Percentiles rank a stretch among this genome's conserved stretches.
Evolutionary conservation across 768 basidiomycete genomes (phyloP).

Genomic region (Phaeolepiota aurea): DNA sequence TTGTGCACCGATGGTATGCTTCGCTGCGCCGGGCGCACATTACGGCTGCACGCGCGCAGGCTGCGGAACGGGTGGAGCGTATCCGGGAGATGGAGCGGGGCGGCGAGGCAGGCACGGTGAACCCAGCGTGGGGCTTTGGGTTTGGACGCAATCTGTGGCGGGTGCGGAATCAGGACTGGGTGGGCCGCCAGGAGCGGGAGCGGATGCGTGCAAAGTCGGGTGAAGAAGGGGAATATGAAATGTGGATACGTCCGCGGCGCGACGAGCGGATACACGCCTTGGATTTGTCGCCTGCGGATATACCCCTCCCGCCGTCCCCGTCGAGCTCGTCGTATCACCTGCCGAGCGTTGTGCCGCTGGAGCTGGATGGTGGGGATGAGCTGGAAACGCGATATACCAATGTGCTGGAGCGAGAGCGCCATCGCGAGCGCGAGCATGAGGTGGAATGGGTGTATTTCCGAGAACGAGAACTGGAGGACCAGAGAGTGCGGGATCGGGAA

Average conservation of each 20-base stretch:
- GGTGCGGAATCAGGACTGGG: too few species aligned
- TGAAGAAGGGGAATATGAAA: neutral
- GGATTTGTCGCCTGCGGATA: conserved; percentile 1
- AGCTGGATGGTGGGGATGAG: too few species aligned
- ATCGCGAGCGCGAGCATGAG: too few species aligned
- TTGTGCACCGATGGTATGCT: conserved; percentile 47
- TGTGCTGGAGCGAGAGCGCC: too few species aligned
- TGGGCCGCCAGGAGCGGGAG: neutral
- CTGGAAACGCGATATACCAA: too few species aligned
- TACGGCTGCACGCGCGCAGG: conserved; percentile 62
- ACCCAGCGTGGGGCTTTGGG: conserved; percentile 15
- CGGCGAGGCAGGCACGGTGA: conserved; percentile 10
- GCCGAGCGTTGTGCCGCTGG: neutral
- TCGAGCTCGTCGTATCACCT: neutral
- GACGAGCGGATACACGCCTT: too few species aligned
- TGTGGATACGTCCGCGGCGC: too few species aligned
- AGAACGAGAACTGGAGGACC: too few species aligned
- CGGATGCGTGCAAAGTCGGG: neutral
- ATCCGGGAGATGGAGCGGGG: conserved; percentile 52
- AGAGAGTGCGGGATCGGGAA: too few species aligned
- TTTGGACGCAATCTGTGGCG: neutral
- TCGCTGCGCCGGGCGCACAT: conserved; percentile 64
- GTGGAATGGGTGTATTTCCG: too few species aligned
- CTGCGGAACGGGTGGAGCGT: conserved; percentile 57
- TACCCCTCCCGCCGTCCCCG: conserved; percentile 1